Base-by-base conservation (phyloP, 2,329 filamentous ascomycete species). In the Fusarium sp. region DNA sequence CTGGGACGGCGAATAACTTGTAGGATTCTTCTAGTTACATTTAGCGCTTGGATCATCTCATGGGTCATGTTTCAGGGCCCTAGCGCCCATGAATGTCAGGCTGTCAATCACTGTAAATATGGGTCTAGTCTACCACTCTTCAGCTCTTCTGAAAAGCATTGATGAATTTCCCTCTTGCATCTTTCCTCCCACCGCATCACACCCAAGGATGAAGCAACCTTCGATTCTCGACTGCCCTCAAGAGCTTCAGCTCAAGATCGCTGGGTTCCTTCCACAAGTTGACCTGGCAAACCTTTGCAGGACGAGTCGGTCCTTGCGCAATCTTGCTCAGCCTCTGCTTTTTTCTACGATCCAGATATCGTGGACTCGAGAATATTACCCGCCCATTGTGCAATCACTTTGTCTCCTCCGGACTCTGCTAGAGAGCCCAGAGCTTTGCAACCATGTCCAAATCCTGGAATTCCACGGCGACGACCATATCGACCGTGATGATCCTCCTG, bases 261-360 rank as follows among this genome's bases (percentile, higher is more conserved):
- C 18, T 3, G 20, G 13, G 6, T 9, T 5, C 0, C 5, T 40
- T 8, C 6, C 20, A 10, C 22, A 18, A 0, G 1, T 3, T 38
- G 8, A 10, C 8, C 3, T 32, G 2, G 41, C 11, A 4, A 40
- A 8, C 1, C 30, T 59, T 8, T 46, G 15, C 4, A 7, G 7
- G 15, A 11, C 49, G 3, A 30, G 57, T 29, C 30, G 29, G 2
- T 24, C 40, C 12, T 9, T 40, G 30, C 20, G n/a, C 16, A 55
- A 18, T 10, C 6, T 55, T 6, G 13, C 9, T 1, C 13, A 59
- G 6, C 57, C 40, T n/a, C 11, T 59, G 5, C 1, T 59, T 4
- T 59, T 46, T 13, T 58, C 27, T 8, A 8, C 27, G 9, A 9
- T 55, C 22, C 41, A 46, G 16, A 25, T 46, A 18, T 9, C n/a